Evolutionary conservation across 2,329 filamentous ascomycete species (phyloP).

Genomic region (Davidsoniella neocaledoniae): DNA sequence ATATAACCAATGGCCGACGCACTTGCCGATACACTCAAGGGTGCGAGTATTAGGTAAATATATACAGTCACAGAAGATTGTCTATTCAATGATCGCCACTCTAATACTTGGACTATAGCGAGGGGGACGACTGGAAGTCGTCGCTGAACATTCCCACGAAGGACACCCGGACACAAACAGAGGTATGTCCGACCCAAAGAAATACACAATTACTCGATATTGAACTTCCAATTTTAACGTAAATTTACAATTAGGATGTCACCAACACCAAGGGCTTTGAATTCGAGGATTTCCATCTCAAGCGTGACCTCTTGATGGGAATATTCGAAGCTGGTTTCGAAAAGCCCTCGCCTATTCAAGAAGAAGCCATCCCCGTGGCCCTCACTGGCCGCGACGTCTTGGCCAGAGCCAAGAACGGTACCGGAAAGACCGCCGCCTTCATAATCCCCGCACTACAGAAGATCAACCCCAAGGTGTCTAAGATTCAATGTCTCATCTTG

Average conservation of each 20-base stretch:
- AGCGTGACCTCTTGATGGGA: conserved; percentile 91
- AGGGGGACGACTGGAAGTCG: conserved; percentile 55
- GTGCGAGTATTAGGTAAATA: conserved; percentile 25
- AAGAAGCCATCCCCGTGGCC: conserved; percentile 95
- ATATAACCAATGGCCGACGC: conserved; percentile 27
- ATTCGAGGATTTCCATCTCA: conserved; percentile 93
- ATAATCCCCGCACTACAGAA: conserved; percentile 89
- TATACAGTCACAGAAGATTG: not conserved
- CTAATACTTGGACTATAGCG: conserved; percentile 20
- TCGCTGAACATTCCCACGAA: conserved; percentile 54
- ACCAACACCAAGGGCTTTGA: conserved; percentile 95
- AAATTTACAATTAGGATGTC: conserved; percentile 56
- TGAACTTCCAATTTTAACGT: not conserved
- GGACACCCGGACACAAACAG: conserved; percentile 66
- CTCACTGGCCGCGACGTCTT: conserved; percentile 90
- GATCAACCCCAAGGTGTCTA: conserved; percentile 91
- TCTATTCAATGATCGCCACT: not conserved
- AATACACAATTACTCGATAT: not conserved
- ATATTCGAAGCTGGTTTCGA: conserved; percentile 99
- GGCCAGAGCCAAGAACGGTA: conserved; percentile 94
- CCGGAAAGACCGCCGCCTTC: conserved; percentile 95
- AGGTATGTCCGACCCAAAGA: conserved; percentile 31
- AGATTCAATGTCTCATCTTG: conserved; percentile 90
- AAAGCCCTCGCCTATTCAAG: conserved; percentile 96
- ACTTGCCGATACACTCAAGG: conserved; percentile 28